Base-by-base conservation (phyloP, 441 rosid species). In the Geranium incanum region DNA sequence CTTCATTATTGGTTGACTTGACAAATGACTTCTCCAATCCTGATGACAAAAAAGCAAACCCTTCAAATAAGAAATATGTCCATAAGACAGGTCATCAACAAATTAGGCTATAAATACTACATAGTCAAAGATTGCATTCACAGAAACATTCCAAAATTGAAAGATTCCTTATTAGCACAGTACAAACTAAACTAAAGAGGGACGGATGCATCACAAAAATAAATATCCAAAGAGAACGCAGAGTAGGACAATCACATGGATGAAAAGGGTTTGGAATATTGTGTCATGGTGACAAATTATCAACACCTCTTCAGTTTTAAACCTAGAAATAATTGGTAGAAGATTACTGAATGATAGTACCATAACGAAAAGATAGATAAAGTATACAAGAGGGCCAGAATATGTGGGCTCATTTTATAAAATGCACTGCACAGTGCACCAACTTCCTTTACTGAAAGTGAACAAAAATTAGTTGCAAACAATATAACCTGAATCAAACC, bases 1-100 rank as follows among this genome's bases (percentile, higher is more conserved):
- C 87, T 74, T 81, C 90, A 77, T 55, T 79, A 77, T 74, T 81
- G 38, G 72, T 70, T 50, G 81, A 85, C 85, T 85, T 91, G 48
- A 69, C 80, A 79, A 75, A 81, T 36, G 83, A 75, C 75, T 90
- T 93, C 69, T 93, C 91, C 62, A 84, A 60, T 70, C 93, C 98
- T 93, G 91, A 62, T 75, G 68, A 70, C 68, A 71, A 59, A 63
- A 18, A 72, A 63, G n/a, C 21, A 73, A 52, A 33, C 9, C 59
- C 7, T 37, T 48, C n/a, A 48, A 68, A 19, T 71, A 19, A 39
- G 55, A 1, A 33, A 68, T 36, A 43, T 38, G 38, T 48, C 37
- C 12, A 68, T 37, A n/a, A 21, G 66, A 19, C 13, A 62, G 11
- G 36, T 19, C 36, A 19, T 36, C 66, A 43, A 74, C 33, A 15